Evolutionary conservation across 2,329 filamentous ascomycete genomes (phyloP).

Genomic region (Chaetomium sp.): DNA sequence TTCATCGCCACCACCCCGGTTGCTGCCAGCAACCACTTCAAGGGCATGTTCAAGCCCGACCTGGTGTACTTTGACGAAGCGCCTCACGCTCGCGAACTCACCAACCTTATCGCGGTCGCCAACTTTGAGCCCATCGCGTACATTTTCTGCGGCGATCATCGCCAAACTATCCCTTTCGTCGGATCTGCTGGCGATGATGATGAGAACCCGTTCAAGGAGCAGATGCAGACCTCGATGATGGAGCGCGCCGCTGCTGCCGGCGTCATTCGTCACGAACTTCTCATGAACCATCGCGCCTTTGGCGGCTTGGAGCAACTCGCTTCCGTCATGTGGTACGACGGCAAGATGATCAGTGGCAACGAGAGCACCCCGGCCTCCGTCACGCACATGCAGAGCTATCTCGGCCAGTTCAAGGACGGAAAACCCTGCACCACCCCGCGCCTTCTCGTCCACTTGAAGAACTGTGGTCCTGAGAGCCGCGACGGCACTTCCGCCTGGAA

Average conservation of each 20-base stretch:
- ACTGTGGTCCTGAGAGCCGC: not conserved
- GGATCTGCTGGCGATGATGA: not conserved
- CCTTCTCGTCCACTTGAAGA: conserved; percentile 29
- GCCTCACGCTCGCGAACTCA: conserved; percentile 10
- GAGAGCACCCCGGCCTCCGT: conserved; percentile 12
- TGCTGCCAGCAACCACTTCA: conserved; percentile 6
- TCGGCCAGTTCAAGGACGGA: not conserved
- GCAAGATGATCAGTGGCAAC: conserved; percentile 25
- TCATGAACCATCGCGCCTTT: conserved; percentile 15
- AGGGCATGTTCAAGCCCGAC: conserved; percentile 12
- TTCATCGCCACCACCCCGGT: conserved; percentile 15
- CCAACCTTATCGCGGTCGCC: conserved; percentile 10
- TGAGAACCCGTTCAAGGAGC: conserved; percentile 3
- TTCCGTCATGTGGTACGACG: conserved; percentile 34
- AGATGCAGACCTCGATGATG: conserved; percentile 13
- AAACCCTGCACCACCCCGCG: conserved; percentile 30
- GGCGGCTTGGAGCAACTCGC: conserved; percentile 30
- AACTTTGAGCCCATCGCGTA: conserved; percentile 13
- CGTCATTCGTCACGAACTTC: conserved; percentile 3
- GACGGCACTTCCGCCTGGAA: conserved; percentile 37
- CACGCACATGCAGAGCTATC: not conserved
- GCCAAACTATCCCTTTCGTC: conserved; percentile 10
- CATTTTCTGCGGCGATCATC: conserved; percentile 12
- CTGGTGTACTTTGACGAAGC: conserved; percentile 11
- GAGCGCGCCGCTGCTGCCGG: conserved; percentile 3